Conservation (phyloP, 345 rosid species). For the Cardamine resedifolia region DNA sequence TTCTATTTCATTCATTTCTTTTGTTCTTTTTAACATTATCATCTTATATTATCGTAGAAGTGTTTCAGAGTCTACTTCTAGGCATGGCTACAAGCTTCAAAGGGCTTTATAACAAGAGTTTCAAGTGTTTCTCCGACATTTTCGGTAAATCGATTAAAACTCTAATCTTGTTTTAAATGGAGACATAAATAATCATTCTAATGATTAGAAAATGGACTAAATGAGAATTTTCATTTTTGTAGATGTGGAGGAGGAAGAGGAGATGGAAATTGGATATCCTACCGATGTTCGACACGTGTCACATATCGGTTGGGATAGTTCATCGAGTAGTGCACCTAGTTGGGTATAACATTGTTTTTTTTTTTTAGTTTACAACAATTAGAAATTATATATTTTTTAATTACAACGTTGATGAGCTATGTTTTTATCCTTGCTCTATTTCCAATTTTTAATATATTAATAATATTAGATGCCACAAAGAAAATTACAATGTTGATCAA, state of each 20-base stretch:
- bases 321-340: constrained; percentile 69
- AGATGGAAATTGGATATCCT: constrained; percentile 91
- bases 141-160: constrained; percentile 46
- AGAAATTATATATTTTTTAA: background rate
- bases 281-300: constrained; percentile 95
- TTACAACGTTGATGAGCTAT: background rate
- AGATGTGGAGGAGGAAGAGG: constrained; percentile 63
- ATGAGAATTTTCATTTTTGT: constrained; percentile 21
- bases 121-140: constrained; percentile 77
- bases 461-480: background rate
- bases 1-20: background rate
- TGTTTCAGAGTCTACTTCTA: constrained; percentile 13
- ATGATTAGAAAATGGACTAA: constrained; percentile 18
- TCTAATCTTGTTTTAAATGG: background rate
- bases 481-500: background rate
- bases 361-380: background rate
- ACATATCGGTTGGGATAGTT: constrained; percentile 90
- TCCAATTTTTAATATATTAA: background rate
- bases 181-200: background rate
- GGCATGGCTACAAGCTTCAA: constrained; percentile 78
- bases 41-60: background rate
- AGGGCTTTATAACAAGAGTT: constrained; percentile 71
- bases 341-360: constrained; percentile 60
- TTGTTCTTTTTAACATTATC: background rate
- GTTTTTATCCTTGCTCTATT: too few species aligned